Evolutionary conservation across 768 basidiomycete genomes (phyloP), one percentile per base, ranked within the genome.

Genomic region (Mycena chlorophos): DNA sequence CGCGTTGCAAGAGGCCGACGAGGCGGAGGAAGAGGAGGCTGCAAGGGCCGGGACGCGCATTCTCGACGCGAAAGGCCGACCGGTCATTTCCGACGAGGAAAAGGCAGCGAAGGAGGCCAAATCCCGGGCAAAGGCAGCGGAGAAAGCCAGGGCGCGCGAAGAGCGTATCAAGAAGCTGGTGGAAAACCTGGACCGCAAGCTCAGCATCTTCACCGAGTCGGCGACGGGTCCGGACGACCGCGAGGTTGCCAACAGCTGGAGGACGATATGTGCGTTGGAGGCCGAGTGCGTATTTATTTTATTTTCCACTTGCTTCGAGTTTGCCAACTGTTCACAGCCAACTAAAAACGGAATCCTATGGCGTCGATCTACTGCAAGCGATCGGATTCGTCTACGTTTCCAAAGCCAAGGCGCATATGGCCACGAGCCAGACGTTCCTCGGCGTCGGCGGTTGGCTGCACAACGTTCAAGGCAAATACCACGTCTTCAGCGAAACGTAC

Each of bases 371-470:
- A 3, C 73, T 96, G 25, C 86, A 95, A 45, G 83, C 91, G 1
- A 84, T 95, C 60, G 93, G 93, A 2, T 91, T 92, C 59, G 89
- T 91, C 4, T 96, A 96, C 68, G 71, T 74, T 19, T 80, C 88
- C 25, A 95, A 93, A 68, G 84, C 88, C 5, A 93, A 90, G 66
- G 91, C 94, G 31, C 86, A 86, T 65, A 78, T 91, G 0, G 93
- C 92, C 0, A 85, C 89, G 17, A 79, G 79, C 57, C 79, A 80
- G 76, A 83, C 72, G 60, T 84, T 77, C 77, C 85, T 93, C 47
- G 93, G 93, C 25, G 87, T 96, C 16, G 93, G 93, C 13, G 93
- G 94, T 5, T 96, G 93, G 93, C 68, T 95, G 55, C 93, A 95
- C 69, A 91, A 91, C 52, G 90, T 94, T 2, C 90, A 92, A 68